A percentile compares a stretch with the other conserved stretches of the same genome.
These are phyloP conservation scores for Chlorella sp. DNA, from an alignment of 139 green algal species.

Conservation along the genomic window DNA sequence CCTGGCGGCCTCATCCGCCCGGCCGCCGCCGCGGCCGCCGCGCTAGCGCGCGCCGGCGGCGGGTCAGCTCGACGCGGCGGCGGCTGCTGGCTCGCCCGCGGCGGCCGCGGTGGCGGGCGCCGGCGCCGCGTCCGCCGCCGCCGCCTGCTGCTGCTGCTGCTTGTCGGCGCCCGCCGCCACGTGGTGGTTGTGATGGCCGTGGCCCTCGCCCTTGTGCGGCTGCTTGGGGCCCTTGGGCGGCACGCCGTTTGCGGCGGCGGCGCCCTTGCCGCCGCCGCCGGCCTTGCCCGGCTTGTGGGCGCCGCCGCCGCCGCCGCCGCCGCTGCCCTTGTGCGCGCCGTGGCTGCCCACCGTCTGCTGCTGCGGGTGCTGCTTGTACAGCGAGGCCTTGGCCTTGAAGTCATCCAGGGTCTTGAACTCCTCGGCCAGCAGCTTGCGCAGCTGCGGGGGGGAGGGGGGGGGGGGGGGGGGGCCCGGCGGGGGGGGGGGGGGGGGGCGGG, in stretches of 20 bases:
- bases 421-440: conserved; percentile 70
- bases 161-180: not conserved
- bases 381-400: conserved; percentile 58
- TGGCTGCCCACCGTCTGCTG: not conserved
- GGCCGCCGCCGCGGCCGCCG: too few relatives aligned
- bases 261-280: not conserved
- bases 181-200: not conserved
- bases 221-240: conserved; percentile 4
- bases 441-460: conserved; percentile 38
- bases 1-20: too few relatives aligned
- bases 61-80: conserved; percentile 15
- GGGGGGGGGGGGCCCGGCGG: not conserved
- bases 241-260: not conserved
- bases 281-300: not conserved
- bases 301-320: too few relatives aligned
- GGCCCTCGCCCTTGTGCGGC: not conserved
- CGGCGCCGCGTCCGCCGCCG: not conserved
- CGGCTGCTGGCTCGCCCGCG: not conserved
- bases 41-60: too few relatives aligned
- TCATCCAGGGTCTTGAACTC: conserved; percentile 76
- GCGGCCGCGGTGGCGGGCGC: not conserved
- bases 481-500: not conserved
- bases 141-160: conserved; percentile 1
- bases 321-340: not conserved
- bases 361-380: conserved; percentile 18